Evolutionary conservation across 2,329 filamentous ascomycete species (phyloP), one percentile per base, ranked within the genome.

Genomic region (Pseudogymnoascus sp.): DNA sequence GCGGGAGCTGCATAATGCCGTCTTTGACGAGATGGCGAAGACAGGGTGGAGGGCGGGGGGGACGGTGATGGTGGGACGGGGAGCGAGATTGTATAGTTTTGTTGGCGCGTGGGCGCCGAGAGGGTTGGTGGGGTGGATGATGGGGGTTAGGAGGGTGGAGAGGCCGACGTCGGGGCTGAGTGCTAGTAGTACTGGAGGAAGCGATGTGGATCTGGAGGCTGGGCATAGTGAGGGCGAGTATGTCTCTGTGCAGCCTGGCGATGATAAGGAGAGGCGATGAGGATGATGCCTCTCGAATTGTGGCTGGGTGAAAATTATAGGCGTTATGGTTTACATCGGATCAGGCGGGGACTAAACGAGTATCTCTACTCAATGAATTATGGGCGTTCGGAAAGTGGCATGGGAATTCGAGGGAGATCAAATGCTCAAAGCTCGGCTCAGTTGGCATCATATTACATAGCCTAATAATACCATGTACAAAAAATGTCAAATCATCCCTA

Each of bases 111-210:
- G 89, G 84, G 82, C 90, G 23, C 93, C 95, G 1, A 81, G 85
- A 19, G 83, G 86, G 2, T 74, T 97, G 14, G 89, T 98, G n/a
- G 87, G 87, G 1, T 95, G 91, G 90, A 96, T 98, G 90, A 89
- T 98, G 85, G 92, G 92, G 10, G 84, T 93, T 65, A 81, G 87
- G 66, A 79, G 79, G 64, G 85, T 88, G 14, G 80, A 85, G 34
- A 61, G 60, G 19, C 60, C 60, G 34, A 13, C 19, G 31, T 57
- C 37, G 25, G 34, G 31, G 34, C 41, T 45, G 37, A 43, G 36
- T 25, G 54, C 28, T 48, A 45, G 60, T 31, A 63, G 60, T 21
- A 62, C 31, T 13, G 43, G 60, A 7, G 61, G 41, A 1, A 65
- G 63, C 23, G 62, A 62, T 39, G 60, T 43, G 23, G 60, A 61